Conservation (phyloP, 2,329 filamentous ascomycete species). For the Aspergillus aculeatinus region DNA sequence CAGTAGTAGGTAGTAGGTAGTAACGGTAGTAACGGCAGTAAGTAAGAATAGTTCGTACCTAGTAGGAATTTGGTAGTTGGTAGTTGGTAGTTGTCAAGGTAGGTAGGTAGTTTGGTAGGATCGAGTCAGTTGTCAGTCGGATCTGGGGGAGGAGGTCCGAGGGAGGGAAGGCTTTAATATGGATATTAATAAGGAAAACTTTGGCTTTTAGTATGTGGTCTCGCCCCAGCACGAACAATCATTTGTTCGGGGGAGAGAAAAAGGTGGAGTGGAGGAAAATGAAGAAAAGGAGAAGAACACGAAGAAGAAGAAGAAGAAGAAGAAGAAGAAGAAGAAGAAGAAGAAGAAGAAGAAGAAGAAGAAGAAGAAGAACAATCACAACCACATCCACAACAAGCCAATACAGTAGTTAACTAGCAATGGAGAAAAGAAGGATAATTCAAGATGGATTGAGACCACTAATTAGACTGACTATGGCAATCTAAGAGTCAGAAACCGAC, state of each 20-base stretch:
- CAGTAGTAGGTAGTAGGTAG: neutral
- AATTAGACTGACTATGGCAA: too few relatives aligned
- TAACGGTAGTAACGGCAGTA: neutral
- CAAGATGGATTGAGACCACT: neutral
- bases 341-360: neutral
- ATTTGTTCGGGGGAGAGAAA: slow-evolving; percentile 6
- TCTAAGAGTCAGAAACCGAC: neutral
- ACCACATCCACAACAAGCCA: too few relatives aligned
- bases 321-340: neutral
- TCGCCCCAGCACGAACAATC: neutral
- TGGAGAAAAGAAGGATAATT: neutral
- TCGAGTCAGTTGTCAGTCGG: neutral
- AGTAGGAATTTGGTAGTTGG: too few relatives aligned
- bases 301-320: neutral
- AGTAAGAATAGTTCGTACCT: neutral
- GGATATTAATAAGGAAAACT: neutral
- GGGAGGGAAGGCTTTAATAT: neutral
- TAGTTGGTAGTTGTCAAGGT: too few relatives aligned
- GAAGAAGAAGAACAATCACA: neutral
- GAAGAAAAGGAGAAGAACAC: neutral
- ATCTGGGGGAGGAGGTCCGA: neutral
- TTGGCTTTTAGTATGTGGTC: neutral
- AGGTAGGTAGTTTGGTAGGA: neutral
- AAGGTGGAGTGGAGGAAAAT: neutral
- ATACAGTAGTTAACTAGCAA: too few relatives aligned